Evolutionary conservation across 345 rosid genomes (phyloP), one percentile per base, ranked within the genome.

Genomic region (Eucalyptus polybractea): DNA sequence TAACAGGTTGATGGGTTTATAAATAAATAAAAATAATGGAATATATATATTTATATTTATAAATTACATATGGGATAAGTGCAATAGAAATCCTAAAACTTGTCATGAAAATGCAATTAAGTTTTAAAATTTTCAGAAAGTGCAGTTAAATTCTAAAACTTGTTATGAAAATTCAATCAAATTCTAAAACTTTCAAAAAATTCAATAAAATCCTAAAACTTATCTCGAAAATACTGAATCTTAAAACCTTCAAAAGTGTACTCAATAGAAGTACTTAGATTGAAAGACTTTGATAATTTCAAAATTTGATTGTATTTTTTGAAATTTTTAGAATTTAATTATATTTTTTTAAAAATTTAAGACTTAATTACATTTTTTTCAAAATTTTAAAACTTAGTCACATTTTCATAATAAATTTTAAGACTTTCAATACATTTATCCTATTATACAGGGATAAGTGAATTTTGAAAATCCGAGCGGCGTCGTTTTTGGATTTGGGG

Each of bases 291-390:
- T 50, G 2, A 50, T 5, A 50, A 50, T 50, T 50, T 50, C 2
- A 5, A 2, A 2, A 10, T 0, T 47, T 47, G 1, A 47, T 10
- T 12, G 0, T 0, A 11, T 1, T 47, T 47, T 47, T 47, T 11
- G 0, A 47, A 47, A 3, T 10, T 47, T 47, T 11, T 47, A 11
- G 0, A 2, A 49, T 1, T 49, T 12, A 12, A 49, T 49, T 49
- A 2, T 13, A 12, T 50, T 13, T 50, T 49, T 45, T 45, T 1
- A 45, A 49, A 47, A 0, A 4, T 49, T 49, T 49, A 49, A 0
- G 2, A 12, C 2, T 49, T 49, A 4, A 49, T 49, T 49, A 0
- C 1, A 13, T 4, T 49, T 50, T 49, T 50, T 50, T 14, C 1
- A 50, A 50, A 13, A 1, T 50, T 50, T 50, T 50, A 13, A 1